These are phyloP conservation scores for Abelmoschus esculentus DNA, from an alignment of 345 rosid species.

Conservation along the genomic window DNA sequence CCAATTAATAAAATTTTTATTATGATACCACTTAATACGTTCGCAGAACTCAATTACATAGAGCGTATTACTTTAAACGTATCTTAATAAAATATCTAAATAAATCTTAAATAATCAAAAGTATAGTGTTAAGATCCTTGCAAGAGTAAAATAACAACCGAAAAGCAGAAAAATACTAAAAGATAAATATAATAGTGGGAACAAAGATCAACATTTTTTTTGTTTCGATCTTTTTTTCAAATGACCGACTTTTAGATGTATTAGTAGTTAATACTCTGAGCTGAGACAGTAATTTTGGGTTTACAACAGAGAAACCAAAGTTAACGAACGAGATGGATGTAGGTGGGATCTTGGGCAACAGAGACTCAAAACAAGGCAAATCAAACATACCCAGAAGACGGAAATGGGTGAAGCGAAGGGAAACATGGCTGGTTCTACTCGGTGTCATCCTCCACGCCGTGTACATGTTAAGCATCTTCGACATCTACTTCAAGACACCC, in stretches of 20 bases:
- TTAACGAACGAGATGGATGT: conserved; percentile 28
- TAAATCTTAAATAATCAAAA: no score
- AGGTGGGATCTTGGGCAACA: conserved; percentile 71
- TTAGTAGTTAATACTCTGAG: background rate
- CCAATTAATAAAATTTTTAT: no score
- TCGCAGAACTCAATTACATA: no score
- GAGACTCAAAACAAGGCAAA: conserved; percentile 25
- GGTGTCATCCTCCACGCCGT: conserved; percentile 84
- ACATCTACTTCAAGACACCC: conserved; percentile 93
- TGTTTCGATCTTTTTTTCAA: no score
- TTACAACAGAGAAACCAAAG: background rate
- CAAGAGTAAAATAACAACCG: no score
- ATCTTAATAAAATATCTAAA: no score
- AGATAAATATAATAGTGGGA: no score
- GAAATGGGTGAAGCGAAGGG: conserved; percentile 59
- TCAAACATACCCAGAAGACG: conserved; percentile 21
- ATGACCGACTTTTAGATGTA: background rate
- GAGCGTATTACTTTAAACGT: no score
- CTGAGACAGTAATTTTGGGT: background rate
- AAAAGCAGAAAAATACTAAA: no score
- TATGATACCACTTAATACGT: no score
- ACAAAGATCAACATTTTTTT: no score
- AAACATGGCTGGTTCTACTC: conserved; percentile 67
- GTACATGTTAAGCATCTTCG: conserved; percentile 93
- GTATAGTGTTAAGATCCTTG: no score